Percentiles rank a stretch among this genome's conserved stretches.
Evolutionary conservation across 768 basidiomycete genomes (phyloP).

Genomic region (Macrolepiota fuliginosa): DNA sequence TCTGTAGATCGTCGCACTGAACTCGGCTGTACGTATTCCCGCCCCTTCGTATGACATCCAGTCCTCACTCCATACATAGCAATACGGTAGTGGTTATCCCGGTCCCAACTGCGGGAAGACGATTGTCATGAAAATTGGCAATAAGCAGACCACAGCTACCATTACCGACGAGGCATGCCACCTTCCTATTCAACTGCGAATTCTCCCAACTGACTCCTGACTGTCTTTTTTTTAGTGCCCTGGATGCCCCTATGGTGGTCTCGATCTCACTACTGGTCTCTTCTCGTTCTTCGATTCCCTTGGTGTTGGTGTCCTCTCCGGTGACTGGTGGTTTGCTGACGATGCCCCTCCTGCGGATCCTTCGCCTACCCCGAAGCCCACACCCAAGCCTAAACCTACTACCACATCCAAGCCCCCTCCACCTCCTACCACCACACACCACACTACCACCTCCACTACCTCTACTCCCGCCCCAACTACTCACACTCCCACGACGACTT

Average conservation of each 20-base stretch:
- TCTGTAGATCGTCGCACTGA: constrained; percentile 29
- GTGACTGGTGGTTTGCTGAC: constrained; percentile 51
- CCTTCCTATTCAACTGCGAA: not conserved
- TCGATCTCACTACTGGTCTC: constrained; percentile 68
- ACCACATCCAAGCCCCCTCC: constrained; percentile 22
- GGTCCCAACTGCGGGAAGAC: constrained; percentile 59
- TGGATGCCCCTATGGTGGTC: constrained; percentile 59
- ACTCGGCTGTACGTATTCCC: constrained; percentile 15
- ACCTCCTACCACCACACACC: constrained; percentile 24
- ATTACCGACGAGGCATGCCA: constrained; percentile 60
- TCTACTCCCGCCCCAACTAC: not conserved
- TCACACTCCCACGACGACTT: constrained; percentile 11
- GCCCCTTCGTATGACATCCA: not conserved
- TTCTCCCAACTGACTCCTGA: not conserved
- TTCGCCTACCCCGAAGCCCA: constrained; percentile 10
- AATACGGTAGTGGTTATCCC: constrained; percentile 57
- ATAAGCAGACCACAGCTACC: constrained; percentile 53
- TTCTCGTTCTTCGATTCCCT: constrained; percentile 58
- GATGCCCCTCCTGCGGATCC: not conserved
- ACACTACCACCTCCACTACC: not conserved
- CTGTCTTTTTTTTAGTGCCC: constrained; percentile 45
- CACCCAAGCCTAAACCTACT: constrained; percentile 20
- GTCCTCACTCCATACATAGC: constrained; percentile 2
- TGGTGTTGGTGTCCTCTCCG: constrained; percentile 54
- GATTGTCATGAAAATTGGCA: constrained; percentile 61